These are phyloP conservation scores for Annona squamosa DNA, from an alignment of 164 flowering plant species.

Conservation along the genomic window DNA sequence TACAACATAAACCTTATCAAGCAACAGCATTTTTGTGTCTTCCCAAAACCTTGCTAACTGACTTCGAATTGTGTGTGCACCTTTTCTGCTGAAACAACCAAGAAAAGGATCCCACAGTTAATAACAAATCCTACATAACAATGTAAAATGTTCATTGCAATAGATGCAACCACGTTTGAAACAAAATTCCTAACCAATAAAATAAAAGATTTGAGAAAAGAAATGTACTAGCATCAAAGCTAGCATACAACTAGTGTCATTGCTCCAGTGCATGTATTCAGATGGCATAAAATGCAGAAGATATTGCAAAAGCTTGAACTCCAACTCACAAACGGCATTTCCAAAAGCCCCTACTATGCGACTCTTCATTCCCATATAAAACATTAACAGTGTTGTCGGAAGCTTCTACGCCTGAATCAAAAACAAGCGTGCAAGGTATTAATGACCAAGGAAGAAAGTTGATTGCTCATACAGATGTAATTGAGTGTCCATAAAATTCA, in stretches of 20 bases:
- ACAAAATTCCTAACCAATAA: neutral
- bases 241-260: neutral
- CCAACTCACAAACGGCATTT: slow-evolving; percentile 30
- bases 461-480: neutral
- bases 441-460: slow-evolving; percentile 3
- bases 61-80: slow-evolving; percentile 12
- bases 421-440: neutral
- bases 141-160: neutral
- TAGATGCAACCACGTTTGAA: neutral
- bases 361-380: slow-evolving; percentile 14
- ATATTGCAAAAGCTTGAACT: slow-evolving; percentile 8
- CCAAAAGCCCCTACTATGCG: slow-evolving; percentile 12
- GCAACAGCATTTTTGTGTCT: slow-evolving; percentile 65
- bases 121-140: too few species aligned
- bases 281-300: neutral
- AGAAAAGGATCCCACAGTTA: neutral
- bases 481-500: neutral
- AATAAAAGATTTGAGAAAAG: neutral
- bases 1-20: slow-evolving; percentile 61
- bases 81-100: slow-evolving; percentile 32
- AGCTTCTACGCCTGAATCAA: slow-evolving; percentile 20
- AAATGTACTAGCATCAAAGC: neutral
- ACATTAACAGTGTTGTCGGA: slow-evolving; percentile 19
- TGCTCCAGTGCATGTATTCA: neutral
- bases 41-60: slow-evolving; percentile 42